Conservation (phyloP, 164 flowering plant genomes). For the Echeveria elegans region DNA sequence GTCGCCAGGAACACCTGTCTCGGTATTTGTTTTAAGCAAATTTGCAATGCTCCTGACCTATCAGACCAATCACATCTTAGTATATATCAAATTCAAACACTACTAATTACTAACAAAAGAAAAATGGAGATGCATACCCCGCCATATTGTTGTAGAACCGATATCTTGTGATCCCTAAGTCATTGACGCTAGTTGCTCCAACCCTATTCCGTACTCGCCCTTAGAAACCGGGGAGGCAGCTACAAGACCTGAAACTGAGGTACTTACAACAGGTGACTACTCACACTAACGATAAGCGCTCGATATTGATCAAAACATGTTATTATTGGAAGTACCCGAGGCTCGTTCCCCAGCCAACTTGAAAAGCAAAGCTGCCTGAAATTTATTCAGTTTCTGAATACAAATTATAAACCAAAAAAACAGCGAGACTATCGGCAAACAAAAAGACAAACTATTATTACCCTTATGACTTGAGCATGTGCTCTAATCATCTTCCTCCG, state of each 20-base stretch:
- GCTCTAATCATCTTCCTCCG: constrained; percentile 55
- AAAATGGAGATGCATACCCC: constrained; percentile 43
- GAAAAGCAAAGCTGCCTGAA: constrained; percentile 89
- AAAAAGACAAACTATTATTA: constrained; percentile 17
- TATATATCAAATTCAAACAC: not conserved
- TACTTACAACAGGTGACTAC: not conserved
- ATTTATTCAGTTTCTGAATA: not conserved
- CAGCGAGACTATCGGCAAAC: not conserved
- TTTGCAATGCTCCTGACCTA: constrained; percentile 66
- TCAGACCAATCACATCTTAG: not conserved
- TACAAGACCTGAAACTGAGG: constrained; percentile 20
- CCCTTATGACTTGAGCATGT: constrained; percentile 73
- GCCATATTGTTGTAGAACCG: constrained; percentile 54
- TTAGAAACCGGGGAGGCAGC: constrained; percentile 18
- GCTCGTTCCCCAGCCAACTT: constrained; percentile 53
- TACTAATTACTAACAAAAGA: not conserved
- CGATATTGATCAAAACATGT: not conserved
- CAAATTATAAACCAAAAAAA: not conserved
- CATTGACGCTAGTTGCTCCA: constrained; percentile 57
- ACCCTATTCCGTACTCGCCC: constrained; percentile 52
- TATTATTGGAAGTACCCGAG: constrained; percentile 33
- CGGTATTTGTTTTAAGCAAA: constrained; percentile 46
- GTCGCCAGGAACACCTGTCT: constrained; percentile 60
- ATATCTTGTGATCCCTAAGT: constrained; percentile 53
- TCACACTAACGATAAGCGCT: not conserved